phyloP scores from a whole-genome alignment of 345 rosid species.

The Euphorbia peplus region DNA sequence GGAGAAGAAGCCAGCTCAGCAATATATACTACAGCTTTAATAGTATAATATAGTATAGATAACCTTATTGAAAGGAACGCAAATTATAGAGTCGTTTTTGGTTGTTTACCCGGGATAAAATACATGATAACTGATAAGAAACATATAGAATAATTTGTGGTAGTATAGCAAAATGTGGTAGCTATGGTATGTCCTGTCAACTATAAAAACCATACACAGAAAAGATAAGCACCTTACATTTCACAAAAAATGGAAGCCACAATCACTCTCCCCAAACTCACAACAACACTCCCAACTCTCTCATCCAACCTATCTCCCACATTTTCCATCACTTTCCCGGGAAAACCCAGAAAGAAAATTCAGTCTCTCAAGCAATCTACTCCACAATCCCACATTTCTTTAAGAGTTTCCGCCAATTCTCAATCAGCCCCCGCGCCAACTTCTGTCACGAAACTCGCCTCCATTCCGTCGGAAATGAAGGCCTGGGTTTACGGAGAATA shows the following conservation, averaged over 20 bases:
- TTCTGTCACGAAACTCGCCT: constrained; percentile 28
- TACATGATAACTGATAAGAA: too few species aligned
- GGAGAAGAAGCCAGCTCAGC: too few species aligned
- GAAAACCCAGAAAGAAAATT: constrained; percentile 12
- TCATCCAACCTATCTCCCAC: constrained; percentile 20
- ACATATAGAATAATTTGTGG: too few species aligned
- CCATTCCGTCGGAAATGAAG: constrained; percentile 68
- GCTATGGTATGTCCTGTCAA: neutral
- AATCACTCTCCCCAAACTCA: constrained; percentile 38
- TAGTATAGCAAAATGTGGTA: too few species aligned
- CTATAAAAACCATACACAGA: neutral
- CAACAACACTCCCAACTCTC: constrained; percentile 20
- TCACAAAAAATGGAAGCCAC: constrained; percentile 40
- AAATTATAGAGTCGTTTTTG: too few species aligned
- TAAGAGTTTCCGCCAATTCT: constrained; percentile 40
- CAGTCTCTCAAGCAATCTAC: constrained; percentile 9
- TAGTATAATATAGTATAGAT: too few species aligned
- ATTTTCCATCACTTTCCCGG: constrained; percentile 28
- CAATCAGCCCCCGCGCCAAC: constrained; percentile 47
- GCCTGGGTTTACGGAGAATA: constrained; percentile 80
- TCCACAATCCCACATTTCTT: constrained; percentile 21
- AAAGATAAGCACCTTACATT: neutral
- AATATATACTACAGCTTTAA: too few species aligned
- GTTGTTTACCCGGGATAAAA: too few species aligned
- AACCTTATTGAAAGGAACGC: too few species aligned